phyloP scores from a whole-genome alignment of 1,139 yeast species.

The Lodderomyces metapsilosis region DNA sequence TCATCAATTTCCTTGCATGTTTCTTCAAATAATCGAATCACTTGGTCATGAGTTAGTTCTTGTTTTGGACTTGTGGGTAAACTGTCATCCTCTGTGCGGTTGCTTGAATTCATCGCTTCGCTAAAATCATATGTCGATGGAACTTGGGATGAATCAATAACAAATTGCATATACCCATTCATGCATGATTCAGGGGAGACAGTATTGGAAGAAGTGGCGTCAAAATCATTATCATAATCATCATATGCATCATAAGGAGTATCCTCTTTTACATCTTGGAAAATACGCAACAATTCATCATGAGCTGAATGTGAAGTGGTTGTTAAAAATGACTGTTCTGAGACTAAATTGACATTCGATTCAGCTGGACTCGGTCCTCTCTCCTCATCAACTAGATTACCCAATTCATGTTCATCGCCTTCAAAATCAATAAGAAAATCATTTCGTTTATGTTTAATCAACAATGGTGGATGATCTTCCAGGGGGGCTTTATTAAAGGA shows the following conservation, averaged over 20 bases:
- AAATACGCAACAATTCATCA: slow-evolving; percentile 8
- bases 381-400: not conserved
- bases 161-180: slow-evolving; percentile 13
- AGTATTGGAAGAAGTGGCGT: slow-evolving; percentile 4
- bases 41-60: slow-evolving; percentile 12
- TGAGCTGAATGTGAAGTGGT: slow-evolving; percentile 5
- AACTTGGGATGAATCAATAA: slow-evolving; percentile 9
- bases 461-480: no score
- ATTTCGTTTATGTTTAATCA: not conserved
- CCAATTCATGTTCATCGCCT: not conserved
- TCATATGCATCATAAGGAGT: not conserved
- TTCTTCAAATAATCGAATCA: slow-evolving; percentile 14
- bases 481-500: no score
- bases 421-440: slow-evolving; percentile 1
- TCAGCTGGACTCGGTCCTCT: not conserved
- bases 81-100: not conserved
- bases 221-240: not conserved
- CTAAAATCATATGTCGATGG: not conserved
- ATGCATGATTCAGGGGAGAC: slow-evolving; percentile 11
- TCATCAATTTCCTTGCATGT: slow-evolving; percentile 16
- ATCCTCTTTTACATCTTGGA: slow-evolving; percentile 7
- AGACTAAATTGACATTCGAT: not conserved
- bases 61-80: not conserved
- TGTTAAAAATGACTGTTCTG: slow-evolving; percentile 4
- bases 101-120: not conserved